Percentiles rank a stretch among this genome's conserved stretches.
Evolutionary conservation across 306 rosid genomes (phyloP).

Genomic region (cucumber (Cucumis sativus)): Cucumber_9930_V3 NC_026659.2:3215501-3216000

Average conservation of each 20-base stretch:
- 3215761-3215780: constrained; percentile 15
- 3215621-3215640: constrained; percentile 18
- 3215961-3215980: neutral
- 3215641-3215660: constrained; percentile 24
- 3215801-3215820: constrained; percentile 22
- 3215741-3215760: constrained; percentile 36
- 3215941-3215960: neutral
- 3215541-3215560: neutral
- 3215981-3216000: neutral
- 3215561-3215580: constrained; percentile 19
- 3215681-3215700: neutral
- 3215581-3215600: constrained; percentile 34
- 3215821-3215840: constrained; percentile 17
- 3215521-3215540: neutral
- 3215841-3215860: constrained; percentile 32
- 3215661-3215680: constrained; percentile 12
- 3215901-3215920: neutral
- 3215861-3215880: constrained; percentile 19
- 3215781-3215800: constrained; percentile 22
- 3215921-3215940: neutral
- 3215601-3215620: constrained; percentile 19
- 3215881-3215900: neutral
- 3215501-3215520: neutral
- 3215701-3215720: neutral
- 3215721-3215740: constrained; percentile 28